These are phyloP conservation scores for Zygnema cylindricum DNA, from an alignment of 139 green algal species.

Conservation along the genomic window DNA sequence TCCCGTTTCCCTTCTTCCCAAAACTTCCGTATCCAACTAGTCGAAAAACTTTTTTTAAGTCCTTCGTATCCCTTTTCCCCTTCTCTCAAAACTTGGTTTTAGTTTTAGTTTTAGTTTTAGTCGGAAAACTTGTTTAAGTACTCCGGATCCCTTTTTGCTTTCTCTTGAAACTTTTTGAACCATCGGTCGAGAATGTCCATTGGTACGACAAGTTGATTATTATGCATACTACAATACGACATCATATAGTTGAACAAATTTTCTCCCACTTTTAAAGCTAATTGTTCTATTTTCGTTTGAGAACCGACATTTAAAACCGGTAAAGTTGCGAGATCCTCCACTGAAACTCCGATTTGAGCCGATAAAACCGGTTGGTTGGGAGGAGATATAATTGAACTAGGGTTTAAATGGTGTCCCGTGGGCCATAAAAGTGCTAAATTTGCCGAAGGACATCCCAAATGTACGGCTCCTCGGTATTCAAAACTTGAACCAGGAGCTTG, in stretches of 20 bases:
- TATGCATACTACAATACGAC: conserved; percentile 46
- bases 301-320: conserved; percentile 41
- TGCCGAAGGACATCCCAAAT: conserved; percentile 47
- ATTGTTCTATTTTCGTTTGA: conserved; percentile 27
- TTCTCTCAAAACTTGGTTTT: too few species aligned
- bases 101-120: too few species aligned
- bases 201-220: conserved; percentile 60
- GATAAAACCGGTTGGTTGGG: not conserved
- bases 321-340: conserved; percentile 57
- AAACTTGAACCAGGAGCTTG: conserved; percentile 46
- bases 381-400: not conserved
- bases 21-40: too few species aligned
- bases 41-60: too few species aligned
- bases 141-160: conserved; percentile 37
- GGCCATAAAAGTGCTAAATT: conserved; percentile 61
- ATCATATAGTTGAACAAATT: conserved; percentile 63
- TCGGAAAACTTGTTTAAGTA: conserved; percentile 46
- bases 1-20: too few species aligned
- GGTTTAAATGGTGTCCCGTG: too few species aligned
- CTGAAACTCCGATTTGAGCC: conserved; percentile 63
- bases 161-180: conserved; percentile 67
- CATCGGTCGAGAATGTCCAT: conserved; percentile 65
- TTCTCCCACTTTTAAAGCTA: conserved; percentile 47
- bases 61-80: too few species aligned
- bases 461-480: conserved; percentile 63